Conservation (phyloP, 1,284 basidiomycete species). For the Rhodotorula sp. region DNA sequence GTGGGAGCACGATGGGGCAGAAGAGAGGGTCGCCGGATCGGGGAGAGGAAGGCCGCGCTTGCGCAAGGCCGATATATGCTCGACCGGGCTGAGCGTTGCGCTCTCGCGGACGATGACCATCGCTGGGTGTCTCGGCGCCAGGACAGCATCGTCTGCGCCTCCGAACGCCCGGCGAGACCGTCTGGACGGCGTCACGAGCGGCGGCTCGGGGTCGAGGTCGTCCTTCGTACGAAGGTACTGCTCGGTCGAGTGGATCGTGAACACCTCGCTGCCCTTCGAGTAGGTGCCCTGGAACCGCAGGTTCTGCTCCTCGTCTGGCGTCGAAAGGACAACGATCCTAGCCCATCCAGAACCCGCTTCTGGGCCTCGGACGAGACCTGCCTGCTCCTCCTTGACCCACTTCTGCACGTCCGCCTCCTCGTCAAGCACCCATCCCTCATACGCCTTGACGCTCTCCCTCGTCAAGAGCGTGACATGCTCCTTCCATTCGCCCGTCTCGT, state of each 20-base stretch:
- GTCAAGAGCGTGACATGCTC: constrained; percentile 25
- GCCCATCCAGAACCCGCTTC: constrained; percentile 39
- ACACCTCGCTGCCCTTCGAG: constrained; percentile 62
- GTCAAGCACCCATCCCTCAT: constrained; percentile 41
- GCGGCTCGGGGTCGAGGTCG: constrained; percentile 56
- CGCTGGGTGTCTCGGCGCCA: constrained; percentile 47
- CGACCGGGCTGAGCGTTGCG: constrained; percentile 56
- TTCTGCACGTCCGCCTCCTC: constrained; percentile 27
- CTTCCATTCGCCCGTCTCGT: constrained; percentile 17
- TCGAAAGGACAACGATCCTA: constrained; percentile 29
- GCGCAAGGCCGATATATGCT: constrained; percentile 17
- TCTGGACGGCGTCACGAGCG: constrained; percentile 49
- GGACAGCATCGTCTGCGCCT: not conserved
- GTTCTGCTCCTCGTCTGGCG: not conserved
- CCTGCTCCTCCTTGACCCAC: constrained; percentile 37
- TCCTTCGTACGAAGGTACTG: constrained; percentile 64
- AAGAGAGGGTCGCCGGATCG: not conserved
- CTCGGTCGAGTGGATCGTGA: constrained; percentile 69
- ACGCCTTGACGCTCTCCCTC: constrained; percentile 38
- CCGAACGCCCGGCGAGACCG: constrained; percentile 48
- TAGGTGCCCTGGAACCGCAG: constrained; percentile 71
- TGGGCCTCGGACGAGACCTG: constrained; percentile 23
- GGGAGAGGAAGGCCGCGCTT: constrained; percentile 26
- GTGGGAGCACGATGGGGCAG: constrained; percentile 60
- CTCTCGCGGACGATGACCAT: constrained; percentile 71